Evolutionary conservation across 2,329 filamentous ascomycete genomes (phyloP), one percentile per base, ranked within the genome.

Genomic region (Fusarium albosuccineum): DNA sequence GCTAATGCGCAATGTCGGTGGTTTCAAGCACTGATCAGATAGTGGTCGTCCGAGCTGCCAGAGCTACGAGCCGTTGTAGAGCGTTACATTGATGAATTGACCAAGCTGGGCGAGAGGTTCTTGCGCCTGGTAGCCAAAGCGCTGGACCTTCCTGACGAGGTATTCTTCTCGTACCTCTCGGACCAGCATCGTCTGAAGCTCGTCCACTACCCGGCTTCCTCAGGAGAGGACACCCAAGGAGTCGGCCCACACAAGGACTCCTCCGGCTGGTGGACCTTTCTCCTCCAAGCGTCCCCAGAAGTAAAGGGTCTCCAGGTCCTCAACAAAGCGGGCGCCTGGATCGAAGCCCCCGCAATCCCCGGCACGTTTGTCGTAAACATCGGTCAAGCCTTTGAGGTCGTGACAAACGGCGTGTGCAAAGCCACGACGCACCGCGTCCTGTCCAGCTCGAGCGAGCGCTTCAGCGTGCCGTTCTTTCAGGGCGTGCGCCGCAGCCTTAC

Each of bases 191-290:
- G 88, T 5, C 80, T 90, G 39, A 88, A 89, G 68, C 77, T 89
- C 3, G 79, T 88, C 3, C 83, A 82, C 54, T 89, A 89, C 55
- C 85, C 85, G 0, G 68, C 76, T 0, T 61, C 60, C 1, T 6
- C 34, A 10, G 56, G 62, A 3, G 49, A 55, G 13, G 34, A 45
- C 1, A 48, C 69, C 4, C 86, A 89, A 75, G 87, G 87, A 1
- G 86, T 89, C 1, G 87, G 87, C 0, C 83, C 87, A 1, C 87
- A 89, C 76, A 89, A 89, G 69, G 86, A 88, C 72, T 89, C 84
- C 0, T 88, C 86, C 0, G 87, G 87, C 4, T 89, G 86, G 86
- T 87, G 87, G 79, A 90, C 88, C 0, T 89, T 90, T 64, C 81
- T 90, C 4, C 82, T 88, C 2, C 88, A 90, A 72, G 85, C 87